Percentiles rank a stretch among this genome's conserved stretches.
phyloP scores from a whole-genome alignment of 2,329 filamentous ascomycete genomes.

The Sporothrix phasma region DNA sequence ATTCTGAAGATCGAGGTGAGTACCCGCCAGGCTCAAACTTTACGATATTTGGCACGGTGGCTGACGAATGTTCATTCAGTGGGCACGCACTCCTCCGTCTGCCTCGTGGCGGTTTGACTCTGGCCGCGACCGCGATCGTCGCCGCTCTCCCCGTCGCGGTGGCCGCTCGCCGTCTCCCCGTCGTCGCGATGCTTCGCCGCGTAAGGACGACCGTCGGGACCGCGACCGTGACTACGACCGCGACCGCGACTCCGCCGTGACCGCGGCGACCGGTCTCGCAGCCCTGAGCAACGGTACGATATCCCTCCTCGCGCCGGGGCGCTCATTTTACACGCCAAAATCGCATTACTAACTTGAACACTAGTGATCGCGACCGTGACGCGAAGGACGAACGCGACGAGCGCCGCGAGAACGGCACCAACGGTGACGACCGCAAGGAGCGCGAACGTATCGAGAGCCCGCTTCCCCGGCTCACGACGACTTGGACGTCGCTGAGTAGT shows the following conservation, averaged over 20 bases:
- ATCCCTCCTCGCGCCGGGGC: background rate
- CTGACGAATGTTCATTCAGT: conserved; percentile 44
- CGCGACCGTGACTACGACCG: conserved; percentile 65
- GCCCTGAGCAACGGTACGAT: conserved; percentile 51
- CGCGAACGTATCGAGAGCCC: conserved; percentile 51
- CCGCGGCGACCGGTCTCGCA: conserved; percentile 62
- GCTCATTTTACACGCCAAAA: conserved; percentile 12
- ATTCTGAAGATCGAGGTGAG: conserved; percentile 93
- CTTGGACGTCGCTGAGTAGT: conserved; percentile 80
- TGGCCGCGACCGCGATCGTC: conserved; percentile 65
- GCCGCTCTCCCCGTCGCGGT: conserved; percentile 54
- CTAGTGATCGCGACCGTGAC: conserved; percentile 50
- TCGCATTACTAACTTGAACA: conserved; percentile 31
- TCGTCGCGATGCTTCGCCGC: conserved; percentile 73
- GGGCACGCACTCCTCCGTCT: conserved; percentile 94
- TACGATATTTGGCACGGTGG: background rate
- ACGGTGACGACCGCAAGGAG: conserved; percentile 77
- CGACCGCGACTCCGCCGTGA: conserved; percentile 61
- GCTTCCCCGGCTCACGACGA: conserved; percentile 79
- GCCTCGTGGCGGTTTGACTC: conserved; percentile 98
- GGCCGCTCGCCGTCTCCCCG: conserved; percentile 67
- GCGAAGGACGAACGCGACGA: conserved; percentile 60
- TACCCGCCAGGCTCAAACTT: too few species aligned
- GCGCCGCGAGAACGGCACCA: conserved; percentile 65
- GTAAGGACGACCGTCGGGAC: conserved; percentile 79